Base-by-base conservation (phyloP, 345 rosid species). In the Bruguiera gymnorhiza region DNA sequence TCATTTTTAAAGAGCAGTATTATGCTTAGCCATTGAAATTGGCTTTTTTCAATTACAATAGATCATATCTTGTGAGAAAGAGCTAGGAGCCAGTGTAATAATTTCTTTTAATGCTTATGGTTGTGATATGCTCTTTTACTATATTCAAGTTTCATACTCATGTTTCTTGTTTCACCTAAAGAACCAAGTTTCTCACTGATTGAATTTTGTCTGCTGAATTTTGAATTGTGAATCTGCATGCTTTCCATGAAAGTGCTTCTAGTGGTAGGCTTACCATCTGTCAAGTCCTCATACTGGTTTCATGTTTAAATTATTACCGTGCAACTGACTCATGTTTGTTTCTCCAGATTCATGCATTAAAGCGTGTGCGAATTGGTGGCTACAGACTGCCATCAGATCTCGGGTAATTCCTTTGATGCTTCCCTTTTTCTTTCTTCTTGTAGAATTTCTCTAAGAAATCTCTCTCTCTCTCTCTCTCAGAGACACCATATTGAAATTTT, bases 301-400 rank as follows among this genome's bases (percentile, higher is more conserved):
- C 52, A 54, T n/a, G 50, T 13, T 60, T 34, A 5, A 15, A 18
- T 29, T 62, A 24, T 23, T 51, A 51, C 21, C 19, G 6, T 34
- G 26, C 68, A 27, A 72, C 63, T 65, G 29, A 53, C 58, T 26
- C 9, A 20, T 66, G 65, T 66, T 60, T 36, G 53, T 70, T 77
- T 69, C 51, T 73, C 65, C 87, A 95, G 99, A 80, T 95, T 67
- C 68, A 95, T 74, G 78, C 97, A 21, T 76, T 92, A 62, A 95
- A 95, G 81, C 89, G 93, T 63, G 72, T 90, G 23, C 86, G 91
- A 43, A 90, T 95, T 18, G 99, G 99, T 72, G 92, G 97, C 67
- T 95, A 83, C 84, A 87, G 93, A 71, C 96, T 95, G 73, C 96
- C 97, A 58, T 63, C 97, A 70, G 93, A 89, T 81, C 92, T 95